Evolutionary conservation across 2,329 filamentous ascomycete genomes (phyloP), one percentile per base, ranked within the genome.

Genomic region (Xylaria sp.): DNA sequence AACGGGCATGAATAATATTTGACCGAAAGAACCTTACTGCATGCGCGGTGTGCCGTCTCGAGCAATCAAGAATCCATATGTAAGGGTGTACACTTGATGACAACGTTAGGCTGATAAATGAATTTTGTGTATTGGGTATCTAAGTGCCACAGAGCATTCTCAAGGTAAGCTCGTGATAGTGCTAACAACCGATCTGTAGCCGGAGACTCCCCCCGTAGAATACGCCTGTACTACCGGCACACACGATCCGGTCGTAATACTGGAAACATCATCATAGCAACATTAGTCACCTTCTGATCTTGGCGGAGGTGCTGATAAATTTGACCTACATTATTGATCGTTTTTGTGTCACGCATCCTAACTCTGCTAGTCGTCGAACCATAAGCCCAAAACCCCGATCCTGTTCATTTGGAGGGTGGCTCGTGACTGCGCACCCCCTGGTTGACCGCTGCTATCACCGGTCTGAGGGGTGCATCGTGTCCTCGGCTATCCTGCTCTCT

Each of bases 201-300:
- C 32, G n/a, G 25, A 53, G 23, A 16, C 37, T 27, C 27, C 23
- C 27, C n/a, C 21, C 12, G 29, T 55, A 32, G 18, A 29, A 21
- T 29, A 35, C 18, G 54, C 29, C 25, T 40, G 58, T 37, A 44
- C 53, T 48, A 23, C 13, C 54, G 23, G 13, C 58, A 59, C 44
- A 61, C 53, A 51, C 40, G 40, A 44, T 40, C 18, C 9, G 44
- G 42, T 47, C 48, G 40, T 64, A 23, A 69, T 42, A 21, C 66
- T 66, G 62, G 40, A 68, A 37, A 51, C 57, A 35, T 13, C 60
- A 69, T 55, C 60, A 66, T 55, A 57, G 21, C 60, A 51, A 21
- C 42, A 65, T 69, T 71, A 71, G 66, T 63, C 61, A 60, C 60
- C 63, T 63, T 69, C 55, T 66, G 51, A 37, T 50, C 18, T 9